A percentile compares a stretch with the other conserved stretches of the same genome.
These are phyloP conservation scores for Cucurbita moschata DNA, from an alignment of 306 rosid species.

Conservation along the genomic window DNA sequence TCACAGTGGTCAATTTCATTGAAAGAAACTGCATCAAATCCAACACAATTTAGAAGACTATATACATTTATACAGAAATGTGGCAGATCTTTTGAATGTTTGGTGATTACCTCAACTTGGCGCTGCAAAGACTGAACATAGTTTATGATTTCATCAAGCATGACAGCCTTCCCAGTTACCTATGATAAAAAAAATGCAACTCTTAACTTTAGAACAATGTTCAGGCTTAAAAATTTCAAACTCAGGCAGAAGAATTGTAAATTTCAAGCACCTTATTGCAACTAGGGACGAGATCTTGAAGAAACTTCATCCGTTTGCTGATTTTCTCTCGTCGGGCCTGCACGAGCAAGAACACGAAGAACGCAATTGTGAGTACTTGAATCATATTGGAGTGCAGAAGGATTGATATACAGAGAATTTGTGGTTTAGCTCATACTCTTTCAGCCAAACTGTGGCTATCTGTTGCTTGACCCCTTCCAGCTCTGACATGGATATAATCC, in stretches of 20 bases:
- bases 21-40: constrained; percentile 39
- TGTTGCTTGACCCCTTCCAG: constrained; percentile 93
- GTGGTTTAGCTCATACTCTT: constrained; percentile 28
- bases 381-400: neutral
- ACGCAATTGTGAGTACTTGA: neutral
- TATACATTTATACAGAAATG: neutral
- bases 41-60: neutral
- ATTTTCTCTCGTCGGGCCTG: constrained; percentile 95
- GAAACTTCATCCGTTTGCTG: constrained; percentile 86
- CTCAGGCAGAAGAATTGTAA: neutral
- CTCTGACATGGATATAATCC: constrained; percentile 89
- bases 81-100: neutral
- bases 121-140: constrained; percentile 70
- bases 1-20: constrained; percentile 45
- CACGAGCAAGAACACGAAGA: neutral
- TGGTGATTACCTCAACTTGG: constrained; percentile 41
- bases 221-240: neutral
- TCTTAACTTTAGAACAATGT: neutral
- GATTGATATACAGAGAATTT: neutral
- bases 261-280: constrained; percentile 62
- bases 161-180: constrained; percentile 92
- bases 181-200: constrained; percentile 8
- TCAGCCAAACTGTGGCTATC: constrained; percentile 96
- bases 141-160: constrained; percentile 91
- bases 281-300: constrained; percentile 93